These are phyloP conservation scores for Mycena epipterygia DNA, from an alignment of 768 basidiomycete species.

Conservation along the genomic window DNA sequence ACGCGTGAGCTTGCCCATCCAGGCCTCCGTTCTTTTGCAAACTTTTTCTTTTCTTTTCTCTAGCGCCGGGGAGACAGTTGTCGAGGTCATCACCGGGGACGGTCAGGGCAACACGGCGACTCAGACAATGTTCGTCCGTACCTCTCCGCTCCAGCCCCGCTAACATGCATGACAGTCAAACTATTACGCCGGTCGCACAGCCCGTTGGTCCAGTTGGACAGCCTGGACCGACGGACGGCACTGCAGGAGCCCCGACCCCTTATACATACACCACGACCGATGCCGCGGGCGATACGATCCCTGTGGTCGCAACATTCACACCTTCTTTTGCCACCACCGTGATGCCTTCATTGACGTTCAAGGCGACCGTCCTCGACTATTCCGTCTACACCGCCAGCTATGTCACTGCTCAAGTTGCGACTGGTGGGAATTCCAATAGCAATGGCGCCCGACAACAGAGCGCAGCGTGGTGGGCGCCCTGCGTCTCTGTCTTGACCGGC, in stretches of 20 bases:
- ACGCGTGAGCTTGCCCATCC: slow-evolving; percentile 11
- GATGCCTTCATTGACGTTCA: slow-evolving; percentile 20
- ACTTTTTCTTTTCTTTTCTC: not conserved
- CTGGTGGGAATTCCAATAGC: not conserved
- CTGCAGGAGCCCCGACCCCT: slow-evolving; percentile 23
- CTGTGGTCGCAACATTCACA: slow-evolving; percentile 28
- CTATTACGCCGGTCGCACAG: not conserved
- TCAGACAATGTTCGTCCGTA: slow-evolving; percentile 7
- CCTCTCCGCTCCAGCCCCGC: not conserved
- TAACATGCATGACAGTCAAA: slow-evolving; percentile 16
- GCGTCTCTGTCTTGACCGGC: slow-evolving; percentile 1
- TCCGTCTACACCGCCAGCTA: slow-evolving; percentile 30
- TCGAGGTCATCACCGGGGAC: slow-evolving; percentile 24
- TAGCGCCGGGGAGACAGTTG: slow-evolving; percentile 23
- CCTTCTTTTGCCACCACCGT: slow-evolving; percentile 27
- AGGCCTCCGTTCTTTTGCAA: not conserved
- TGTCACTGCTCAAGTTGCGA: not conserved
- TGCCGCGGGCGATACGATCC: slow-evolving; percentile 6
- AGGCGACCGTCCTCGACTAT: slow-evolving; percentile 34
- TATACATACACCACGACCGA: slow-evolving; percentile 34
- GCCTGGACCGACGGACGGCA: slow-evolving; percentile 18
- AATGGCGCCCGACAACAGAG: not conserved
- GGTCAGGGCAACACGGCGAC: slow-evolving; percentile 13
- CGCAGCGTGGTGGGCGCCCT: slow-evolving; percentile 15
- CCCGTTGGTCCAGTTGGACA: slow-evolving; percentile 27